Percentiles rank a stretch among this genome's conserved stretches.
Conservation (phyloP, 2,329 filamentous ascomycete genomes). For the Ophiostoma australiae region DNA sequence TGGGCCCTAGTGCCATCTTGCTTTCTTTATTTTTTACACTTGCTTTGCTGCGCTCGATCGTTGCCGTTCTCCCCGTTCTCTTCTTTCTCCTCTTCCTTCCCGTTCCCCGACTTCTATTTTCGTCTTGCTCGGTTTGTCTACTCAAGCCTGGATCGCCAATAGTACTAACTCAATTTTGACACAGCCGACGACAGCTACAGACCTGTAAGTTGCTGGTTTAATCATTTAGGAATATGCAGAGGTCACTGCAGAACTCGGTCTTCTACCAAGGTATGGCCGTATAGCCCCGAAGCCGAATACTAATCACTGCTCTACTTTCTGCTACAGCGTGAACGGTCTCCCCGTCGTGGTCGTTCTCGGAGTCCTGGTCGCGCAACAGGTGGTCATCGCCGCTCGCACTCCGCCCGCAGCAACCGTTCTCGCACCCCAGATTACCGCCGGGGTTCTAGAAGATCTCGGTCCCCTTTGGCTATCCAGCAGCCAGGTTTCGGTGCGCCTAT, state of each 20-base stretch:
- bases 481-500: slow-evolving; percentile 32
- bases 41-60: background rate
- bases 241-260: background rate
- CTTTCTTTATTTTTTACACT: background rate
- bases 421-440: slow-evolving; percentile 75
- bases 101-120: background rate
- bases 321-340: slow-evolving; percentile 73
- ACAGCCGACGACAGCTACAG: slow-evolving; percentile 19
- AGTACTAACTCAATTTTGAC: background rate
- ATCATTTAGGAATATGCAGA: background rate
- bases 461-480: slow-evolving; percentile 73
- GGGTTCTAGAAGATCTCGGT: slow-evolving; percentile 69
- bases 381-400: slow-evolving; percentile 69
- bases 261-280: background rate
- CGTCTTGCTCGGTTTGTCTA: background rate
- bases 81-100: background rate
- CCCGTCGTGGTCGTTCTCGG: slow-evolving; percentile 74
- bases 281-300: slow-evolving; percentile 26
- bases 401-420: slow-evolving; percentile 68
- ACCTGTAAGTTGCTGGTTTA: slow-evolving; percentile 14
- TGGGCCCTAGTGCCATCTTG: slow-evolving; percentile 1
- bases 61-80: background rate
- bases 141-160: background rate
- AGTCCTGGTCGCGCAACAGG: slow-evolving; percentile 63
- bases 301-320: background rate